Base-by-base conservation (phyloP, 1,139 yeast species). In the Debaryomyces subglobosus region DNA sequence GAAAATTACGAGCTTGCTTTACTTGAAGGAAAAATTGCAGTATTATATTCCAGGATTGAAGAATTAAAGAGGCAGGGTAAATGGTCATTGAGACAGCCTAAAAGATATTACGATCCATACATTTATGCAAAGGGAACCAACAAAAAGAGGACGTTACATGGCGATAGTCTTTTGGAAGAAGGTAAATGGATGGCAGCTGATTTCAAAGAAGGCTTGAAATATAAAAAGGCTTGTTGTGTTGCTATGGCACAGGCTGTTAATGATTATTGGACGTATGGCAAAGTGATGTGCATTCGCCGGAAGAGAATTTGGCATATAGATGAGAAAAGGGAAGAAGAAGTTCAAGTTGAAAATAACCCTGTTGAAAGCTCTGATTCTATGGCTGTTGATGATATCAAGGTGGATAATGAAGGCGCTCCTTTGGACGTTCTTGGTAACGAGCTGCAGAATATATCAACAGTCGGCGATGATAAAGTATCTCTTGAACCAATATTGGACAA, bases 11-110 rank as follows among this genome's bases (percentile, higher is more conserved):
- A 90, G 60, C 79, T 88, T 59, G 90, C 96, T 0, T 71, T 92
- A 25, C 79, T 90, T n/a, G 99, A 94, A 63, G 96, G 97, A 7
- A 89, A 92, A 62, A 84, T 94, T 8, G 90, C 96, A 0, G 97
- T 91, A n/a, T 82, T 90, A 13, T 89, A 90, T 59, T 89, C 96
- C 3, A 79, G 98, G 49, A 92, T 95, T 42, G 99, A 94, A 61
- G 98, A 92, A 63, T 74, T 95, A 52, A 89, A 91, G 62, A 75
- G 96, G 46, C 86, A 86, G 49, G 89, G 90, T 5, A 84, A 88
- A 58, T 95, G 99, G 99, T 87, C 97, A 24, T 72, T 92, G 48
- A 78, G 96, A 45, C 99, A 95, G 64, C 96, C 96, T 1, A 76
- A 80, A 46, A 78, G 81, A 53, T 85, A 78, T 58, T 64, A 76